Evolutionary conservation across 2,329 filamentous ascomycete species (phyloP), one percentile per base, ranked within the genome.

Genomic region (Dryadomyces quercus-mongolicae): DNA sequence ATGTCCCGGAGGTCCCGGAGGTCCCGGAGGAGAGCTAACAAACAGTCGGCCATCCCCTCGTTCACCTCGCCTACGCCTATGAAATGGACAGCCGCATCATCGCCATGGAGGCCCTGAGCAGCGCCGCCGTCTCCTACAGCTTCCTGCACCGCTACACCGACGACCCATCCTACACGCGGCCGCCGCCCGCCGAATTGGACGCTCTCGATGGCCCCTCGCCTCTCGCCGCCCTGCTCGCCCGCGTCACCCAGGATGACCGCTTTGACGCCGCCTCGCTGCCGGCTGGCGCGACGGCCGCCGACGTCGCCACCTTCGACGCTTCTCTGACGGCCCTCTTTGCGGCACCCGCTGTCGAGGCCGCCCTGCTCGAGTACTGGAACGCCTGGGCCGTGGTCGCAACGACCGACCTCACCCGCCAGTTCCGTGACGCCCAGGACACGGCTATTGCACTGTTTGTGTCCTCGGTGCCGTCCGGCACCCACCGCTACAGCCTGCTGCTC

Each of bases 41-140:
- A 13, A 7, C 36, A 55, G 53, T 95, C 57, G 92, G 86, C 18
- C 88, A 96, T 63, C 88, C 92, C 1, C 74, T 97, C n/a, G 93
- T 97, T 56, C 93, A 97, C 63, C 77, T 98, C 2, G 91, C 83
- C n/a, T 96, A 95, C 65, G 93, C 90, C 10, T 92, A 86, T 64
- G 92, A 98, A 71, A 76, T 97, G 62, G 81, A 87, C 58, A 93
- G 80, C 61, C 86, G 85, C 56, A 92, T 94, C 59, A 67, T 97
- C 20, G 91, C 84, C 49, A 93, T 95, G 69, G 93, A 98, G 72
- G 87, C 90, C 1, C 76, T 98, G 0, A 82, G 81, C 0, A 74
- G 95, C 57, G 74, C 83, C 0, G 73, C 77, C 9, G 70, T 73
- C 1, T 72, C 79, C 61, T 79, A 84, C 67, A 71, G 78, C 65